phyloP scores from a whole-genome alignment of 805 yeast genomes.

The Pichia eremophila region DNA sequence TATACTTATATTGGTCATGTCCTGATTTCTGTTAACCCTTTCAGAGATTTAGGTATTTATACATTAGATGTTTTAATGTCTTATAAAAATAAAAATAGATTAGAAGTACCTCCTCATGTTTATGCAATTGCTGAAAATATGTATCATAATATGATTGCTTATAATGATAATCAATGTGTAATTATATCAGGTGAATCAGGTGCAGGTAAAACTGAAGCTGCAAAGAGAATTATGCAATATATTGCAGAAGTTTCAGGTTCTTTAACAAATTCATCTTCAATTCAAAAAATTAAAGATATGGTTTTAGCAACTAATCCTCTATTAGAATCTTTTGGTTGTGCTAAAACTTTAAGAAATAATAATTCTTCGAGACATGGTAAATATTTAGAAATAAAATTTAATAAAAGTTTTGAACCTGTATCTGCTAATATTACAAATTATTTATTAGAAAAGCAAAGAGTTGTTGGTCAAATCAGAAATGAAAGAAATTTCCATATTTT shows the following conservation, averaged over 20 bases:
- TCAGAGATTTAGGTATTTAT: constrained; percentile 91
- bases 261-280: constrained; percentile 50
- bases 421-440: constrained; percentile 96
- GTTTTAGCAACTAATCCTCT: constrained; percentile 94
- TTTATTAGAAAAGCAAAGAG: constrained; percentile 88
- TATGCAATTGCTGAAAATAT: constrained; percentile 95
- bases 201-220: constrained; percentile 97
- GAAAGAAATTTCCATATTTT: constrained; percentile 97
- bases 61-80: constrained; percentile 66
- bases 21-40: constrained; percentile 92
- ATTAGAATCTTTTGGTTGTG: constrained; percentile 88
- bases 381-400: constrained; percentile 85
- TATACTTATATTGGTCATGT: constrained; percentile 94
- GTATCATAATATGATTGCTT: constrained; percentile 92
- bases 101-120: constrained; percentile 97
- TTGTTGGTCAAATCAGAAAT: constrained; percentile 84
- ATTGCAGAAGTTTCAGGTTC: constrained; percentile 82
- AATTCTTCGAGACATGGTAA: constrained; percentile 90
- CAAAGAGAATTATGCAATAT: constrained; percentile 95
- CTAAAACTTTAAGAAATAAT: constrained; percentile 81
- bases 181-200: constrained; percentile 97
- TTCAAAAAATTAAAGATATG: constrained; percentile 89
- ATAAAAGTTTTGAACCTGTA: constrained; percentile 74
- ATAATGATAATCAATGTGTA: constrained; percentile 92
- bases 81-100: constrained; percentile 84